Conservation (phyloP, 768 basidiomycete genomes). For the Boletus bicolor region DNA sequence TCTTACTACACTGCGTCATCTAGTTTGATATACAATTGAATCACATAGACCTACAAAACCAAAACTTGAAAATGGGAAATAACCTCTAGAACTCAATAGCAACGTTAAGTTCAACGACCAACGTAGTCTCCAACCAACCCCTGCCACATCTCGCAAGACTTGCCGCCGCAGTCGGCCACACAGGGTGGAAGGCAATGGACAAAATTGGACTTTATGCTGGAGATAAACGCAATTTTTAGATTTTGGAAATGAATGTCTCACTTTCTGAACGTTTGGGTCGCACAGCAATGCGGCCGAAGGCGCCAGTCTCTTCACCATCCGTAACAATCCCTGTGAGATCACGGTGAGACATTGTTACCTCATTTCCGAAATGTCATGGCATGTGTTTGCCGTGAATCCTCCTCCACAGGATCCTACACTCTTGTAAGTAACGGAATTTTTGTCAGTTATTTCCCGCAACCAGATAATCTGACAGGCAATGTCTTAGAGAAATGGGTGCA, state of each 20-base stretch:
- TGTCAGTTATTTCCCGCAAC: neutral
- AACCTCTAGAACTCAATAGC: constrained; percentile 2
- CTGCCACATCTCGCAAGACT: too few species aligned
- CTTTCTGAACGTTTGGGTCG: constrained; percentile 4
- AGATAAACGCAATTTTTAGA: constrained; percentile 10
- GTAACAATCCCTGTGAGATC: neutral
- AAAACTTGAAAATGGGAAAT: neutral
- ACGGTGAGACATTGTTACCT: constrained; percentile 17
- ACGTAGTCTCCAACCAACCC: too few species aligned
- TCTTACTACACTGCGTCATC: neutral
- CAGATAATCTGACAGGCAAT: neutral
- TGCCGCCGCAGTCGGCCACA: too few species aligned
- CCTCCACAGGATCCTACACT: neutral
- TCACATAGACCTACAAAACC: neutral
- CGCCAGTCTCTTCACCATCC: neutral
- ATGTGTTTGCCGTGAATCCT: neutral
- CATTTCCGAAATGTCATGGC: constrained; percentile 2
- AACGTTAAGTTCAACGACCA: neutral
- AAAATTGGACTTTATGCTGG: neutral
- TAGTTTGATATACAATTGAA: neutral
- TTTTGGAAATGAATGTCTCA: constrained; percentile 14
- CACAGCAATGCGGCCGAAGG: neutral
- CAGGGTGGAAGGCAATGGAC: too few species aligned
- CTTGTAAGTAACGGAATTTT: neutral
- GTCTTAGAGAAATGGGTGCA: neutral